Evolutionary conservation across 2,329 filamentous ascomycete species (phyloP).

Genomic region (Colletotrichum graminicola): DNA sequence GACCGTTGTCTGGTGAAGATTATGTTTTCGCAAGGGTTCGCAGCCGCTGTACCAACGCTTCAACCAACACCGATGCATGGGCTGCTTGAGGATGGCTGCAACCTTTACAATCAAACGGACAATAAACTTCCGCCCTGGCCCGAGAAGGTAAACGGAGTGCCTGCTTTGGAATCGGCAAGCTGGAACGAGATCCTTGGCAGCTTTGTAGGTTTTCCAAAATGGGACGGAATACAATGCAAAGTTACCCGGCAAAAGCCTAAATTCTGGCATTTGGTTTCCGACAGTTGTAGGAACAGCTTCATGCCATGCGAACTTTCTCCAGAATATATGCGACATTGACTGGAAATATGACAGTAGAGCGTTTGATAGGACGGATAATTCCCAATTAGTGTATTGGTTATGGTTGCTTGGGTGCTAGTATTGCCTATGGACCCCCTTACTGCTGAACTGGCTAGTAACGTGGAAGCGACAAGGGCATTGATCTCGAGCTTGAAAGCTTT

Average conservation of each 20-base stretch:
- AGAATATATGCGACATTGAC: not conserved
- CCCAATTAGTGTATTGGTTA: not conserved
- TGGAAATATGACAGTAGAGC: not conserved
- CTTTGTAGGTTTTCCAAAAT: not conserved
- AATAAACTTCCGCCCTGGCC: not conserved
- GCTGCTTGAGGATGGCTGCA: conserved; percentile 4
- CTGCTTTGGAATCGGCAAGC: conserved; percentile 1
- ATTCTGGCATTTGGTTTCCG: not conserved
- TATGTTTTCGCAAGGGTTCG: conserved; percentile 2
- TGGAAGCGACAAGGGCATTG: not conserved
- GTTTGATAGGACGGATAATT: no score
- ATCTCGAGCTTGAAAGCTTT: not conserved
- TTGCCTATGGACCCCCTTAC: not conserved
- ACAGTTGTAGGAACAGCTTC: not conserved
- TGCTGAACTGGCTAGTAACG: no score
- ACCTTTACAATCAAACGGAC: not conserved
- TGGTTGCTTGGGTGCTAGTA: not conserved
- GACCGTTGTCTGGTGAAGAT: conserved; percentile 1
- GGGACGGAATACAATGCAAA: not conserved
- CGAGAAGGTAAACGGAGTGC: not conserved
- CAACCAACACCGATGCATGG: not conserved
- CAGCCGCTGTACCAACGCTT: conserved; percentile 3
- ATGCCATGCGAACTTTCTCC: not conserved
- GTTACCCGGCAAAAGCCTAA: not conserved
- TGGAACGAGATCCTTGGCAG: conserved; percentile 28